Conservation (phyloP, 495 filamentous ascomycete genomes). For the Penicillium herquei region DNA sequence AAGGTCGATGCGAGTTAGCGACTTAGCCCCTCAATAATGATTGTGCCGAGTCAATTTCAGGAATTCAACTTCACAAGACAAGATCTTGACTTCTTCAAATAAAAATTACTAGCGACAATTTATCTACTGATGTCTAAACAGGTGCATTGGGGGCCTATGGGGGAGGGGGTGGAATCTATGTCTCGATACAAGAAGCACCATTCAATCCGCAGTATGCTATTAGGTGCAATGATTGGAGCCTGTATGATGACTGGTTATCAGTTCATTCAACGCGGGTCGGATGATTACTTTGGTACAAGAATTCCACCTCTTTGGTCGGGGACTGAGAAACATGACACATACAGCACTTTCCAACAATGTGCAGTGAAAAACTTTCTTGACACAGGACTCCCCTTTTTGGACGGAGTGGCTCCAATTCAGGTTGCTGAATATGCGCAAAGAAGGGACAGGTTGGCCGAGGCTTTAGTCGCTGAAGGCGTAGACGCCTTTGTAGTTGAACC, state of each 20-base stretch:
- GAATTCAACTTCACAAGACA: no score
- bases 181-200: no score
- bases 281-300: no score
- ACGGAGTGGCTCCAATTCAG: slow-evolving; percentile 37
- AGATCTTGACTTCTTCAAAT: no score
- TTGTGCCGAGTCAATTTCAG: no score
- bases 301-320: no score
- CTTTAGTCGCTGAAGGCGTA: slow-evolving; percentile 38
- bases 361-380: slow-evolving; percentile 41
- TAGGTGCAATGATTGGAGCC: no score
- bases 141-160: no score
- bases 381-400: slow-evolving; percentile 45
- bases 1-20: slow-evolving; percentile 19
- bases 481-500: slow-evolving; percentile 56
- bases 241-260: no score
- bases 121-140: slow-evolving; percentile 7
- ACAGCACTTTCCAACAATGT: slow-evolving; percentile 38
- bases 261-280: no score
- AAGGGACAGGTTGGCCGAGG: slow-evolving; percentile 45
- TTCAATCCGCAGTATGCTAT: no score
- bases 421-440: slow-evolving; percentile 43
- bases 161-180: no score
- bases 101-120: background rate
- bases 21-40: background rate
- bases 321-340: background rate